Evolutionary conservation across 139 green algal species (phyloP).

Genomic region (Coelastrella sp.): DNA sequence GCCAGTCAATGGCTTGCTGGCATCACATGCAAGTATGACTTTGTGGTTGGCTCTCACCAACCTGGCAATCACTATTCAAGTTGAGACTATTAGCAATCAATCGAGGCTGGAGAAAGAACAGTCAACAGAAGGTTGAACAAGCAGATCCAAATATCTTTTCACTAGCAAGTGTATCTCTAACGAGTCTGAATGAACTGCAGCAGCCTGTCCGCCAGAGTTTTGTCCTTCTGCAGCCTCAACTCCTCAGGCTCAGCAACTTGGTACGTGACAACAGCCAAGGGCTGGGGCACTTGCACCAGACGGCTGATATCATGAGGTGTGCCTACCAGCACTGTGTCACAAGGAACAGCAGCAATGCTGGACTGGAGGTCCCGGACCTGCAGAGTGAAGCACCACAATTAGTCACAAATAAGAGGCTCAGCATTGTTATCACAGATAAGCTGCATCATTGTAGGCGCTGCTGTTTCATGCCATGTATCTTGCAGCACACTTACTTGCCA

Average conservation of each 20-base stretch:
- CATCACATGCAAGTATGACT: too few species aligned
- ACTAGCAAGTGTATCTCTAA: too few species aligned
- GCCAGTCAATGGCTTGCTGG: too few species aligned
- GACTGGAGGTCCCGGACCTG: conserved; percentile 29
- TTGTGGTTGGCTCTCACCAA: too few species aligned
- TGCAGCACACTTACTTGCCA: too few species aligned
- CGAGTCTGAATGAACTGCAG: neutral
- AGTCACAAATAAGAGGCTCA: neutral
- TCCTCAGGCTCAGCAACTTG: neutral
- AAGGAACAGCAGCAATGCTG: conserved; percentile 29
- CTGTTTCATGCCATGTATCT: too few species aligned
- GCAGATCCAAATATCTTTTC: too few species aligned
- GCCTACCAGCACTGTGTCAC: conserved; percentile 24
- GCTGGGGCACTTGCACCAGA: conserved; percentile 7
- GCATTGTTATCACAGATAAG: neutral
- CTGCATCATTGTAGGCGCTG: too few species aligned
- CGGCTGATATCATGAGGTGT: conserved; percentile 42
- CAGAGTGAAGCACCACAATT: neutral
- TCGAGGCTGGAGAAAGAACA: too few species aligned
- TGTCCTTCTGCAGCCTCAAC: neutral
- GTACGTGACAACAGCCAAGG: conserved; percentile 24
- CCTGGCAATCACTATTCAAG: too few species aligned
- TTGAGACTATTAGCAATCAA: too few species aligned
- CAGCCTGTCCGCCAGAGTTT: neutral
- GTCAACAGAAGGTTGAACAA: too few species aligned